These are phyloP conservation scores for Penicillium griseofulvum DNA, from an alignment of 2,329 filamentous ascomycete genomes.

Conservation along the genomic window DNA sequence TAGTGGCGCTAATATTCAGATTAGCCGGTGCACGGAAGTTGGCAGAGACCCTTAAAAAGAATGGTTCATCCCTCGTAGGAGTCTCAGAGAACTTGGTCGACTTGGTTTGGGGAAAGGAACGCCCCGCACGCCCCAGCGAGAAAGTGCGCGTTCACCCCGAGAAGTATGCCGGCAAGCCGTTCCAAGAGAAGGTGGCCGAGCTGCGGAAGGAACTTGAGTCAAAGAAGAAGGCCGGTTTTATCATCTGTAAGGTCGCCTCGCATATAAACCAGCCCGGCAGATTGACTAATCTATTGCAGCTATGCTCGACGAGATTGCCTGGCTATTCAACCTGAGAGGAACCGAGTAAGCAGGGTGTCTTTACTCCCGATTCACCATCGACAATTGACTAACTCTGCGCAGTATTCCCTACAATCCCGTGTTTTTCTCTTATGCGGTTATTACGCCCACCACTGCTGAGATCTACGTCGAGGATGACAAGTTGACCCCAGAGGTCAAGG, in stretches of 20 bases:
- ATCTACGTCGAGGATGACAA: slow-evolving; percentile 84
- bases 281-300: slow-evolving; percentile 42
- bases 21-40: slow-evolving; percentile 69
- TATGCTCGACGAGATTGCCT: slow-evolving; percentile 94
- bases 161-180: slow-evolving; percentile 77
- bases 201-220: slow-evolving; percentile 88
- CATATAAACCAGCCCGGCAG: background rate
- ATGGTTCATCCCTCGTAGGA: slow-evolving; percentile 71
- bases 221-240: slow-evolving; percentile 81
- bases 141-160: slow-evolving; percentile 68
- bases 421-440: slow-evolving; percentile 92
- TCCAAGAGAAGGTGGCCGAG: slow-evolving; percentile 77
- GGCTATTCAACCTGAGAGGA: slow-evolving; percentile 96
- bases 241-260: slow-evolving; percentile 60
- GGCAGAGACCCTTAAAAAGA: slow-evolving; percentile 79
- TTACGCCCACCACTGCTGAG: slow-evolving; percentile 72
- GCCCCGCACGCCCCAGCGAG: slow-evolving; percentile 73
- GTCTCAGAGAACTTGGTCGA: slow-evolving; percentile 86
- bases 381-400: slow-evolving; percentile 5
- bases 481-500: slow-evolving; percentile 64
- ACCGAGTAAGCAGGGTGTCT: slow-evolving; percentile 60
- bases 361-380: background rate
- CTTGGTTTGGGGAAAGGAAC: slow-evolving; percentile 73
- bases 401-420: slow-evolving; percentile 95
- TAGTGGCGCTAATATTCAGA: slow-evolving; percentile 9